Conservation (phyloP, 2,329 filamentous ascomycete genomes). For the Pyrenophora tritici-repentis region DNA sequence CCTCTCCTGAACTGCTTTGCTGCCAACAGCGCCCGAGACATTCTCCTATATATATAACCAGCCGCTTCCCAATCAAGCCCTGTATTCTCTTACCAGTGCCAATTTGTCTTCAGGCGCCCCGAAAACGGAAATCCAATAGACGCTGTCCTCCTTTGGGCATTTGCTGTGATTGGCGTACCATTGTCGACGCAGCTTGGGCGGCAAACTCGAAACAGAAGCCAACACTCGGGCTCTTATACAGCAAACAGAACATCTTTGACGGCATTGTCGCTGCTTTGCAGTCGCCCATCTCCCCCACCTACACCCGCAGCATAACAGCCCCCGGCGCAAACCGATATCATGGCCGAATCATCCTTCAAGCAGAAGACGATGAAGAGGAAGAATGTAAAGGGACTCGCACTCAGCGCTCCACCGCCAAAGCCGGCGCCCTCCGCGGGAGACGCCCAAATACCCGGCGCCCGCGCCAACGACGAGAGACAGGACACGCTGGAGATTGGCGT, state of each 20-base stretch:
- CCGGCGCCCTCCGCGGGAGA: constrained; percentile 73
- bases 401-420: constrained; percentile 78
- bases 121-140: constrained; percentile 47
- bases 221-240: constrained; percentile 15
- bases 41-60: constrained; percentile 13
- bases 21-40: constrained; percentile 26
- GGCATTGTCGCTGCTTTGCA: constrained; percentile 5
- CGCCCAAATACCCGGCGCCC: constrained; percentile 63
- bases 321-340: constrained; percentile 40
- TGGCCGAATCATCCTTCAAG: constrained; percentile 65
- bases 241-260: constrained; percentile 15
- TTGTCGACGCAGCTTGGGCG: constrained; percentile 43
- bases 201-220: constrained; percentile 41
- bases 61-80: constrained; percentile 28
- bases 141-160: constrained; percentile 43
- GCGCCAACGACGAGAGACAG: constrained; percentile 64
- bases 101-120: constrained; percentile 25
- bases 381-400: constrained; percentile 94
- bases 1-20: constrained; percentile 27
- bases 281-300: constrained; percentile 5
- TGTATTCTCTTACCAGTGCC: constrained; percentile 18
- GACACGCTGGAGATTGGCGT: constrained; percentile 92
- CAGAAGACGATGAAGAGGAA: constrained; percentile 93
- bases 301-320: constrained; percentile 15
- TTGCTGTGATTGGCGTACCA: constrained; percentile 46